phyloP scores from a whole-genome alignment of 352 stramenopile genomes.

The Phytophthora crassamura region DNA sequence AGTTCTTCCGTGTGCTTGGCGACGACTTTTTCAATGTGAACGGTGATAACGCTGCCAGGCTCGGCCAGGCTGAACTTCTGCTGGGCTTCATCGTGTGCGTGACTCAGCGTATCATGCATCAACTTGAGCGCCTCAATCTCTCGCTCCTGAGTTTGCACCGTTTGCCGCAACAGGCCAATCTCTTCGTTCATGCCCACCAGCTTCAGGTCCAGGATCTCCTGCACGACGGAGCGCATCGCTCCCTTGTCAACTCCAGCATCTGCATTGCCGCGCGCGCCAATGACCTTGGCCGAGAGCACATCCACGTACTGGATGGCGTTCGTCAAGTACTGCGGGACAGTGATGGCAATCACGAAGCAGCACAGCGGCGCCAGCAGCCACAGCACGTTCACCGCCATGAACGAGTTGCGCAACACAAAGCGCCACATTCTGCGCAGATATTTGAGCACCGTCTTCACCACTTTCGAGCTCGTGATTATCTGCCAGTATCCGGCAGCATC shows the following conservation, averaged over 20 bases:
- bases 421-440: slow-evolving; percentile 52
- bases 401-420: slow-evolving; percentile 67
- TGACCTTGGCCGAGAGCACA: slow-evolving; percentile 54
- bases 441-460: slow-evolving; percentile 36
- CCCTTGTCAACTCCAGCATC: slow-evolving; percentile 52
- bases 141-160: slow-evolving; percentile 58
- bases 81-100: slow-evolving; percentile 62
- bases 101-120: slow-evolving; percentile 62
- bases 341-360: slow-evolving; percentile 76
- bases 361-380: slow-evolving; percentile 76
- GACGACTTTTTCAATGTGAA: slow-evolving; percentile 76
- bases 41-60: slow-evolving; percentile 56
- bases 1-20: slow-evolving; percentile 68
- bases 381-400: slow-evolving; percentile 77
- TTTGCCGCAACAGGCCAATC: slow-evolving; percentile 55
- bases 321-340: slow-evolving; percentile 74
- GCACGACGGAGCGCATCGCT: slow-evolving; percentile 65
- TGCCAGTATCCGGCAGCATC: slow-evolving; percentile 10
- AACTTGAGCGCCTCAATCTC: slow-evolving; percentile 66
- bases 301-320: slow-evolving; percentile 76
- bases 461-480: slow-evolving; percentile 20
- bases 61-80: slow-evolving; percentile 69
- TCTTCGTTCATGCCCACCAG: slow-evolving; percentile 64
- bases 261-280: slow-evolving; percentile 21
- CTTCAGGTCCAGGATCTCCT: slow-evolving; percentile 78